Evolutionary conservation across 1,284 basidiomycete species (phyloP).

Genomic region (Papiliotrema nemorosa): DNA sequence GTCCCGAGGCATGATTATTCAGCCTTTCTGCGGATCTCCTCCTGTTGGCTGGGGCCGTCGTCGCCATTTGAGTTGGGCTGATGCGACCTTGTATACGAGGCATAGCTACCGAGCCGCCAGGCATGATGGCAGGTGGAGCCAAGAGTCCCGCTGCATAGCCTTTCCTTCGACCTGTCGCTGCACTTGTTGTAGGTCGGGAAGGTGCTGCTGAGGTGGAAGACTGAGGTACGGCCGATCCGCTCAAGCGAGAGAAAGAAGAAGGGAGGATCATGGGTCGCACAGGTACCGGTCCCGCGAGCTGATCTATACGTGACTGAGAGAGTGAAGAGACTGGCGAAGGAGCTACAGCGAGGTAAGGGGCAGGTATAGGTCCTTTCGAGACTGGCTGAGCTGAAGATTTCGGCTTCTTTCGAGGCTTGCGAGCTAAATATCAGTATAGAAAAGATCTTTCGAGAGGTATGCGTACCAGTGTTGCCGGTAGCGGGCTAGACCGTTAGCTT

Average conservation of each 20-base stretch:
- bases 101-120: conserved; percentile 25
- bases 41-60: neutral
- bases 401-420: conserved; percentile 24
- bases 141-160: conserved; percentile 27
- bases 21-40: no score
- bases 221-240: neutral
- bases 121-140: conserved; percentile 37
- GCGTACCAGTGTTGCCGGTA: neutral
- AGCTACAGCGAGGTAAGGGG: conserved; percentile 42
- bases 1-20: no score
- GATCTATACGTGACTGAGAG: conserved; percentile 20
- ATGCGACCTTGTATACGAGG: conserved; percentile 18
- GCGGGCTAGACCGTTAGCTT: neutral
- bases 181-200: neutral
- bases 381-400: conserved; percentile 8
- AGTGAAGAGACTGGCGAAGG: conserved; percentile 33
- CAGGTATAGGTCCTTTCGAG: conserved; percentile 20
- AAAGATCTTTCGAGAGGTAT: neutral
- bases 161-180: conserved; percentile 3
- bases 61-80: neutral
- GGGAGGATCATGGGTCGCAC: conserved; percentile 19
- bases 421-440: neutral
- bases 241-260: conserved; percentile 13
- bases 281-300: conserved; percentile 7
- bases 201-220: neutral